Percentiles rank a stretch among this genome's conserved stretches.
Evolutionary conservation across 1,139 yeast genomes (phyloP).

Genomic region (Taphrina wiesneri): DNA sequence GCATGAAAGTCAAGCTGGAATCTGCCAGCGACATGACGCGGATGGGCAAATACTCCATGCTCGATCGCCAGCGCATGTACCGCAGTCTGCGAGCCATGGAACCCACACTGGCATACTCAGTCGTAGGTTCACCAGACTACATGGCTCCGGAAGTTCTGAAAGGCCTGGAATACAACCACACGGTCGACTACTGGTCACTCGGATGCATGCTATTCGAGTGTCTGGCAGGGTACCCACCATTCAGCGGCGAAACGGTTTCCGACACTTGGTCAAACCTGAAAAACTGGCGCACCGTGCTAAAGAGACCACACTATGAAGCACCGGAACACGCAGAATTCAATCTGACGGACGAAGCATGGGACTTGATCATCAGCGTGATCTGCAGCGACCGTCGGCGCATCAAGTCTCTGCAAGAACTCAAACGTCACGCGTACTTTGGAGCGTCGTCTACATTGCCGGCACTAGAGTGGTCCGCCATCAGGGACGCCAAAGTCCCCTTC

Average conservation of each 20-base stretch:
- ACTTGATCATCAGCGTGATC: constrained; percentile 69
- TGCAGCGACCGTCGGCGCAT: constrained; percentile 77
- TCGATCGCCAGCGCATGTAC: constrained; percentile 52
- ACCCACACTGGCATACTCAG: constrained; percentile 82
- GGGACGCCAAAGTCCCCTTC: constrained; percentile 68
- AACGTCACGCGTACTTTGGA: constrained; percentile 70
- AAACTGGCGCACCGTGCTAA: constrained; percentile 84
- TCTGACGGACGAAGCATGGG: constrained; percentile 84
- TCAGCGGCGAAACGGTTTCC: constrained; percentile 88
- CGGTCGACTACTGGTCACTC: constrained; percentile 97
- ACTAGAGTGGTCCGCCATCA: constrained; percentile 70
- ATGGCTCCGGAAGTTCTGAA: constrained; percentile 98
- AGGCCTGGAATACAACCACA: constrained; percentile 89
- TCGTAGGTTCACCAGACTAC: constrained; percentile 97
- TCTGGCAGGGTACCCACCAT: constrained; percentile 93
- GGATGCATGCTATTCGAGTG: constrained; percentile 95
- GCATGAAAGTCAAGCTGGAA: constrained; percentile 72
- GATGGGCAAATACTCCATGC: constrained; percentile 50
- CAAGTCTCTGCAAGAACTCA: constrained; percentile 76
- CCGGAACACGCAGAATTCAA: constrained; percentile 37
- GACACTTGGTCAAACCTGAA: constrained; percentile 93
- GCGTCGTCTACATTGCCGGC: constrained; percentile 50
- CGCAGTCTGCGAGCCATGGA: constrained; percentile 61
- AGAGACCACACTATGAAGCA: constrained; percentile 68
- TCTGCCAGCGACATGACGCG: constrained; percentile 64